phyloP scores from a whole-genome alignment of 2,329 filamentous ascomycete species.

The Alternaria atra region DNA sequence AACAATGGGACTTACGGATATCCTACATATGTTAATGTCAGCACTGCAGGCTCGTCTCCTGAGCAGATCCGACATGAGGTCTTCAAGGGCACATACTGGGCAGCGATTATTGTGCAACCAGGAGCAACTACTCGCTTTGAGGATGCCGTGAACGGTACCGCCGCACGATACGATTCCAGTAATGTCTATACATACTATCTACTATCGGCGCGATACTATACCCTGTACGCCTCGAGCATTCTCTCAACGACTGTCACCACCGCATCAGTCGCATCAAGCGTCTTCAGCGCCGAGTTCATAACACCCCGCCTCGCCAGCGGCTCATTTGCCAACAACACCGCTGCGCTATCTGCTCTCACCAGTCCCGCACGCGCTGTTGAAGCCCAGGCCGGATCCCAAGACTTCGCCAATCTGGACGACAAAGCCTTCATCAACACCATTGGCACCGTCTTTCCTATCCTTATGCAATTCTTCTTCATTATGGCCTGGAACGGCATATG shows the following conservation, averaged over 20 bases:
- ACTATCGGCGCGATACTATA: conserved; percentile 12
- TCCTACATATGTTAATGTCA: conserved; percentile 21
- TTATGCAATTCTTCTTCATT: conserved; percentile 60
- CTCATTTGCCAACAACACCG: not conserved
- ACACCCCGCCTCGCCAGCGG: conserved; percentile 20
- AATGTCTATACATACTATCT: not conserved
- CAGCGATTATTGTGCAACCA: conserved; percentile 16
- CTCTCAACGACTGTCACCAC: conserved; percentile 16
- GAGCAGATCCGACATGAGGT: conserved; percentile 19
- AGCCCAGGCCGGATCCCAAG: no score
- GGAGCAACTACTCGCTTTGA: conserved; percentile 21
- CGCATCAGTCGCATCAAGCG: conserved; percentile 10
- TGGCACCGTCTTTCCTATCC: conserved; percentile 54
- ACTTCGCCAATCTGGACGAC: no score
- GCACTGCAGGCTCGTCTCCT: conserved; percentile 11
- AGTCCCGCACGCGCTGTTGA: no score
- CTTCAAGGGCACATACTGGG: conserved; percentile 25
- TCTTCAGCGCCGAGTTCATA: conserved; percentile 15
- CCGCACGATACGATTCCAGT: conserved; percentile 11
- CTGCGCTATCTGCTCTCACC: not conserved
- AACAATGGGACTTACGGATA: conserved; percentile 21
- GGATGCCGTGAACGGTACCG: conserved; percentile 16
- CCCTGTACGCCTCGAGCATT: conserved; percentile 16
- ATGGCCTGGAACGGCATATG: conserved; percentile 56
- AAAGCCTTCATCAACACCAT: no score